Evolutionary conservation across 148 eudicot species (phyloP), one percentile per base, ranked within the genome.

Genomic region (Cornus suecica): DNA sequence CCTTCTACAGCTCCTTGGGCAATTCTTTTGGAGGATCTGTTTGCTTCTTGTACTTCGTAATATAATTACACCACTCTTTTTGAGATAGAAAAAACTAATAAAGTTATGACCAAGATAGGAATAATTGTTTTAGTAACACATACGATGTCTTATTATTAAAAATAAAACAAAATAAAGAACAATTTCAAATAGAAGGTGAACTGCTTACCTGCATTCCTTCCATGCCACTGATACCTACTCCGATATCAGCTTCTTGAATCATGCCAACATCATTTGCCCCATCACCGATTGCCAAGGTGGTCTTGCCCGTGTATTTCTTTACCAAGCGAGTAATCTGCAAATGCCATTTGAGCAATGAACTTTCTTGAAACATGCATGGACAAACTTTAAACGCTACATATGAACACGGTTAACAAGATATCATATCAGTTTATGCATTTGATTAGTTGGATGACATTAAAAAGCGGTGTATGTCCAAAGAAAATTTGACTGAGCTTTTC

Each of bases 191-290:
- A 48, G 54, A 13, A 11, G 20, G 54, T 48, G 54, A 16, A 48
- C 54, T 11, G 63, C 70, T 68, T 41, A 84, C 87, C 82, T 84
- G 88, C 88, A 85, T 85, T 54, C 88, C 88, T 77, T 85, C 88
- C 82, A 82, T 74, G 52, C 88, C 88, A 74, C 88, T 85, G 42
- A 85, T 85, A 67, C 88, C 88, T 30, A 85, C 79, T 69, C 85
- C 88, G 68, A 85, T 85, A 79, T 85, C 88, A 65, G 88, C 88
- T 80, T 85, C 88, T 56, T 85, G 88, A 80, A 85, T 79, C 88
- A 85, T 85, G 2, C 88, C 88, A 22, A 85, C 87, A 68, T 85
- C 87, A 79, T 85, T 85, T 68, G 87, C 87, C 24, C 87, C 85
- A 77, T 85, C 87, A 2, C 87, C 87, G 27, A 85, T 85, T 7